Base-by-base conservation (phyloP, 2,329 filamentous ascomycete genomes). In the Leptographium procerum region DNA sequence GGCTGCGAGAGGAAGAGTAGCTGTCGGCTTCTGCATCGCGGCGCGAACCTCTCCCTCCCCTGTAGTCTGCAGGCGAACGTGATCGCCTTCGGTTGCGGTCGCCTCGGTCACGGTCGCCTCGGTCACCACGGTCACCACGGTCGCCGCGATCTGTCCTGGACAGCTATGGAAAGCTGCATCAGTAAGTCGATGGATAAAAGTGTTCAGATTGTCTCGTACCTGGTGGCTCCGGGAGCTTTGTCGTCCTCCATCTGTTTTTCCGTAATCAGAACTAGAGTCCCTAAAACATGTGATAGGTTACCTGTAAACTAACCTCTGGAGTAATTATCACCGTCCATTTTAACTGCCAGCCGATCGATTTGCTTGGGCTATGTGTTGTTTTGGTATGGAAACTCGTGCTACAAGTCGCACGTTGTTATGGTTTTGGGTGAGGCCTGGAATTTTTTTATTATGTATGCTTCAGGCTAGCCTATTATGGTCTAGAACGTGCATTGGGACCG, bases 1-100 rank as follows among this genome's bases (percentile, higher is more conserved):
- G 95, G 75, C 87, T 91, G 65, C 92, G 87, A 73, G 91, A 96
- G 7, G 89, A 91, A 24, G 91, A 95, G 74, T 97, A 97, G 59
- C 88, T 85, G 72, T 96, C 91, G 51, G 66, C 69, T 60, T 83
- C 81, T 71, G 89, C 86, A 2, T 55, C 55, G 58, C 87, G 87
- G 65, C 89, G 85, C 65, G 79, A 75, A 59, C 77, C 73, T 62
- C 86, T 78, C 59, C 86, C 81, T 64, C 83, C 77, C 67, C 82
- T 80, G 68, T 89, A 85, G 66, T 88, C 85, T 9, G 36, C 40
- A 59, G 91, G 91, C 22, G 92, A 97, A 69, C 92, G 85, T 61
- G 91, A 96, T 64, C 92, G 87, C 73, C 91, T 82, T 67, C 86
- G 80, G 57, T 84, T 83, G 64, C 81, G 72, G 63, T 73, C 69